Percentiles rank a stretch among this genome's conserved stretches.
phyloP scores from a whole-genome alignment of 1,139 yeast species.

The Candida tetrigidarum region DNA sequence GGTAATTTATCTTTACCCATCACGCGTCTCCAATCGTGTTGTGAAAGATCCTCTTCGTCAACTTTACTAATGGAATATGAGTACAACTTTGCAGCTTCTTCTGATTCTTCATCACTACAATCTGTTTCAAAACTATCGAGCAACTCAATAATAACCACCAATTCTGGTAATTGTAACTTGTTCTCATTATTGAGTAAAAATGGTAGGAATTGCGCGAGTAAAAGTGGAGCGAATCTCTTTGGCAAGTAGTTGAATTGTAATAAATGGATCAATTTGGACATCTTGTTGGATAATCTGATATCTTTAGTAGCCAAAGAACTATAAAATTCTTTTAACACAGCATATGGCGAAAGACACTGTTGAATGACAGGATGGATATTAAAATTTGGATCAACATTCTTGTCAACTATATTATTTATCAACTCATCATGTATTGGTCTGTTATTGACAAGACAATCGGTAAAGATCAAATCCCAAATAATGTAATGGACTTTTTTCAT shows the following conservation, averaged over 20 bases:
- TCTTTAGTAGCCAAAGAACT: constrained; percentile 29
- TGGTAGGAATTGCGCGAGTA: constrained; percentile 54
- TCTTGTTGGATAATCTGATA: constrained; percentile 19
- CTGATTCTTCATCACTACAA: constrained; percentile 25
- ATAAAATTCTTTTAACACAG: constrained; percentile 60
- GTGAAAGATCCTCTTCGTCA: constrained; percentile 20
- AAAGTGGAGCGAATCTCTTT: constrained; percentile 53
- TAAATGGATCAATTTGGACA: constrained; percentile 52
- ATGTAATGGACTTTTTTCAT: constrained; percentile 44
- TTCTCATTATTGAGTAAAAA: constrained; percentile 30
- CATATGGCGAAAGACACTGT: constrained; percentile 76
- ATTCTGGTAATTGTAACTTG: constrained; percentile 44
- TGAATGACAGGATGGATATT: constrained; percentile 59
- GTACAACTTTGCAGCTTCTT: constrained; percentile 39
- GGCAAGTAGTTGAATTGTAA: constrained; percentile 72
- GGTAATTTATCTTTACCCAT: constrained; percentile 28
- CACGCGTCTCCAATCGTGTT: constrained; percentile 41
- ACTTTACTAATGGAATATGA: constrained; percentile 30
- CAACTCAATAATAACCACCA: constrained; percentile 51
- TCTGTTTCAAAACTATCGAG: constrained; percentile 51
- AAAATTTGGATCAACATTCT: constrained; percentile 36
- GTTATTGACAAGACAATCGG: constrained; percentile 59
- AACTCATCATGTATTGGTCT: constrained; percentile 57
- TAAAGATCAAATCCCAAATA: constrained; percentile 56
- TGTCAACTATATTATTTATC: constrained; percentile 55